phyloP scores from a whole-genome alignment of 345 rosid genomes.

The Sonneratia alba region DNA sequence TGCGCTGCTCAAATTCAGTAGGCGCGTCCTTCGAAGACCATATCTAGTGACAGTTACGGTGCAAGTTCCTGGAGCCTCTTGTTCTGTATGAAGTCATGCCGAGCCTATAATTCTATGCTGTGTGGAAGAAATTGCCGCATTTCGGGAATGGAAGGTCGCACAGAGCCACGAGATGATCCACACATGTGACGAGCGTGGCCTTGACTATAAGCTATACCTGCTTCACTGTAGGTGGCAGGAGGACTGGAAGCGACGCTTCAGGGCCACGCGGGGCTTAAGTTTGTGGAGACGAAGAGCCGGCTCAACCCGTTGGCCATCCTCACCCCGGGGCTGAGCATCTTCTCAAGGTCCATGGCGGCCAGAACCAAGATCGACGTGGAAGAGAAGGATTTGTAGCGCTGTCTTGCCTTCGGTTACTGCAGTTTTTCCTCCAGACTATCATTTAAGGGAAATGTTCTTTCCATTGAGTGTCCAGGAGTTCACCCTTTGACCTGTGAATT shows the following conservation, averaged over 20 bases:
- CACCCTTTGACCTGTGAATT: too few relatives aligned
- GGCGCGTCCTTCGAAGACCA: too few relatives aligned
- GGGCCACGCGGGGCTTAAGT: conserved; percentile 61
- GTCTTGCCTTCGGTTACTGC: not conserved
- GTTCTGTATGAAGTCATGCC: too few relatives aligned
- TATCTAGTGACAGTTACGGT: too few relatives aligned
- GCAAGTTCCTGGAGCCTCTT: too few relatives aligned
- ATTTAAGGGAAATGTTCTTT: too few relatives aligned
- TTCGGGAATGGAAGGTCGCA: conserved; percentile 31
- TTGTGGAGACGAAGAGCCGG: conserved; percentile 42
- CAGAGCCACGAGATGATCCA: conserved; percentile 57
- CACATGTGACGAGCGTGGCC: conserved; percentile 32
- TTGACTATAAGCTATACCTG: conserved; percentile 72
- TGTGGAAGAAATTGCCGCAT: too few relatives aligned
- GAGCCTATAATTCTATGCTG: too few relatives aligned
- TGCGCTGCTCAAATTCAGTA: too few relatives aligned
- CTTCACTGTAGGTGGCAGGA: conserved; percentile 66
- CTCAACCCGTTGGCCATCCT: conserved; percentile 81
- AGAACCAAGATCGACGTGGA: not conserved
- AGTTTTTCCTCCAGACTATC: not conserved
- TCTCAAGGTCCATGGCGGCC: conserved; percentile 18
- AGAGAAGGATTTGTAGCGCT: not conserved
- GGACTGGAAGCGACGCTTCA: conserved; percentile 76
- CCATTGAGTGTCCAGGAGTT: too few relatives aligned
- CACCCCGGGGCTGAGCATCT: conserved; percentile 83